These are phyloP conservation scores for Russula virescens DNA, from an alignment of 768 basidiomycete species.

Conservation along the genomic window DNA sequence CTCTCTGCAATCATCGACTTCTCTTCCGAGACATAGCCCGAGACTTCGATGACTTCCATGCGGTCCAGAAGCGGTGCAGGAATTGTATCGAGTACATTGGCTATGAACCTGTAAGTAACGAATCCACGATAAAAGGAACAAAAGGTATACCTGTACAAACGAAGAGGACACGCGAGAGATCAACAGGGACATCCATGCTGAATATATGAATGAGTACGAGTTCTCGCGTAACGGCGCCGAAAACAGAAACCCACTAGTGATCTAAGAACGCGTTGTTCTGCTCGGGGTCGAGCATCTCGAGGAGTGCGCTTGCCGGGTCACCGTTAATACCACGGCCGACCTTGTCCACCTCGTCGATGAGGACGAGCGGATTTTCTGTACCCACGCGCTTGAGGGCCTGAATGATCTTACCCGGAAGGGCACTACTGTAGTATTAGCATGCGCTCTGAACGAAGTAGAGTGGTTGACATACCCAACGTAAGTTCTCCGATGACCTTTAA, in stretches of 20 bases:
- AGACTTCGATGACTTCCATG: constrained; percentile 95
- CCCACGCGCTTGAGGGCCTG: constrained; percentile 91
- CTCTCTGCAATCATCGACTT: constrained; percentile 82
- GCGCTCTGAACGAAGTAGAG: neutral
- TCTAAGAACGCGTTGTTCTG: constrained; percentile 94
- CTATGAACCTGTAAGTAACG: constrained; percentile 31
- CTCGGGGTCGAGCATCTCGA: constrained; percentile 94
- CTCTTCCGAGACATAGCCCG: constrained; percentile 91
- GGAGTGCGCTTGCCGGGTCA: constrained; percentile 83
- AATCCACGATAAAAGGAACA: neutral
- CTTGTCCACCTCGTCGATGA: constrained; percentile 97
- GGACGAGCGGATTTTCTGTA: constrained; percentile 88
- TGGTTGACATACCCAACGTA: constrained; percentile 69
- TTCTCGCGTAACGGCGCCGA: neutral
- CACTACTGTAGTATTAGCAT: constrained; percentile 38
- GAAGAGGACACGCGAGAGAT: constrained; percentile 92
- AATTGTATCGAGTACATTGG: constrained; percentile 90
- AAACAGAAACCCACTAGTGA: constrained; percentile 70
- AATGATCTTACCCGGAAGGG: constrained; percentile 91
- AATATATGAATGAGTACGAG: neutral
- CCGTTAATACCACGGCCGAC: constrained; percentile 89
- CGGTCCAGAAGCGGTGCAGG: constrained; percentile 90
- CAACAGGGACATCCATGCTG: constrained; percentile 95
- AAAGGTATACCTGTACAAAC: constrained; percentile 71
- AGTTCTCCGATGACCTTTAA: constrained; percentile 97